Conservation (phyloP, 192 early-diverging fungal genomes). For the Rhizoclosmatium globosum region DNA sequence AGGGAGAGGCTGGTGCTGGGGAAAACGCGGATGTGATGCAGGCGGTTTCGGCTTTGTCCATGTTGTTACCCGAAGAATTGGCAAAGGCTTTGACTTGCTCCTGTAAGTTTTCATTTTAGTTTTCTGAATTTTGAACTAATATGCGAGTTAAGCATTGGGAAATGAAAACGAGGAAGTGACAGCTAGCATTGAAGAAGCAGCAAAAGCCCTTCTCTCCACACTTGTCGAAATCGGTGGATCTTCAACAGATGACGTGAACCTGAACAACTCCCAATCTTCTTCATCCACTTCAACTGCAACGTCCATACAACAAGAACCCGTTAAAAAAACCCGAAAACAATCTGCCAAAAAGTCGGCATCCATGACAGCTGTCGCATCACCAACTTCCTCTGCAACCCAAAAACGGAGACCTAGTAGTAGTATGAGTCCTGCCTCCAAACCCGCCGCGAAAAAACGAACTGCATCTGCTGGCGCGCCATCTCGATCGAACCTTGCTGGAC, state of each 20-base stretch:
- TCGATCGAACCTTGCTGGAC: no score
- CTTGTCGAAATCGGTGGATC: conserved; percentile 16
- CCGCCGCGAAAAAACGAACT: no score
- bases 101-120: conserved; percentile 1
- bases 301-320: not conserved
- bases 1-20: not conserved
- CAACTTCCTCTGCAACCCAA: conserved; percentile 1
- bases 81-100: conserved; percentile 31
- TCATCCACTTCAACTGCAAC: not conserved
- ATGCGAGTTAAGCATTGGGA: not conserved
- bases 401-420: not conserved
- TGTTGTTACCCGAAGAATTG: conserved; percentile 36
- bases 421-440: not conserved
- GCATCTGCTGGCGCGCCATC: not conserved
- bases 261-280: not conserved
- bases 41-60: conserved; percentile 40
- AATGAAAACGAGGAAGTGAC: conserved; percentile 14
- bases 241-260: not conserved
- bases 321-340: not conserved
- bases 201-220: conserved; percentile 26
- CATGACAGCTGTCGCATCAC: not conserved
- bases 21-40: conserved; percentile 38
- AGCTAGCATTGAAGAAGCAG: conserved; percentile 31
- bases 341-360: not conserved
- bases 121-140: not conserved